Evolutionary conservation across 2,329 filamentous ascomycete species (phyloP), one percentile per base, ranked within the genome.

Genomic region (Sporothrix luriei): DNA sequence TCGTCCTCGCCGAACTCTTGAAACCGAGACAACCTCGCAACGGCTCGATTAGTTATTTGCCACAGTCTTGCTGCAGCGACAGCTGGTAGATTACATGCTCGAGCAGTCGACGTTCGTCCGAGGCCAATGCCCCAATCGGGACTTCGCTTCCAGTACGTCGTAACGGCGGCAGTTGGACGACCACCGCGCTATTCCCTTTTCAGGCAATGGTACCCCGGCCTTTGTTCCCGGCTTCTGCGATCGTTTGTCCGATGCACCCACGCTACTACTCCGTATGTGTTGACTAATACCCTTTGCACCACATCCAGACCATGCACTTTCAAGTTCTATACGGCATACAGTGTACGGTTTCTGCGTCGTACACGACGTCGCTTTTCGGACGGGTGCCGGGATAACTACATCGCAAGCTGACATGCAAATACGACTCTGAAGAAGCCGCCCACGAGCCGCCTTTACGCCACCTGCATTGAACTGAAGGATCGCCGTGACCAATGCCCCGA

Each of bases 121-220:
- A 13, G 3, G 16, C 55, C 14, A 11, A 4, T 61, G 33, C 33
- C 55, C 33, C 55, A 61, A 43, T 61, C 33, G 33, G 55, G 33
- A 33, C 33, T 0, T 33, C 7, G 33, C 33, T 33, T 33, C 0
- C 0, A 9, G 5, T 33, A 7, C n/a, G n/a, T n/a, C n/a, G n/a
- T 7, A 33, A 9, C 33, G 6, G 33, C 33, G 33, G 33, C 33
- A 33, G 33, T 33, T 33, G 1, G 33, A 46, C 13, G 43, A 19
- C 43, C 1, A 14, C 13, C 13, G 1, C 43, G 52, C 59, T 62
- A 62, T 62, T 1, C 59, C 59, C 21, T 2, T 29, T 62, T 13
- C 38, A 62, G 59, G 40, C 59, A 62, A 62, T 48, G 59, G 59
- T 48, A 48, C 21, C 59, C 59, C 21, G 40, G 59, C 29, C n/a